A percentile compares a stretch with the other conserved stretches of the same genome.
phyloP scores from a whole-genome alignment of 768 basidiomycete genomes.

The Tubosaeta sp. region DNA sequence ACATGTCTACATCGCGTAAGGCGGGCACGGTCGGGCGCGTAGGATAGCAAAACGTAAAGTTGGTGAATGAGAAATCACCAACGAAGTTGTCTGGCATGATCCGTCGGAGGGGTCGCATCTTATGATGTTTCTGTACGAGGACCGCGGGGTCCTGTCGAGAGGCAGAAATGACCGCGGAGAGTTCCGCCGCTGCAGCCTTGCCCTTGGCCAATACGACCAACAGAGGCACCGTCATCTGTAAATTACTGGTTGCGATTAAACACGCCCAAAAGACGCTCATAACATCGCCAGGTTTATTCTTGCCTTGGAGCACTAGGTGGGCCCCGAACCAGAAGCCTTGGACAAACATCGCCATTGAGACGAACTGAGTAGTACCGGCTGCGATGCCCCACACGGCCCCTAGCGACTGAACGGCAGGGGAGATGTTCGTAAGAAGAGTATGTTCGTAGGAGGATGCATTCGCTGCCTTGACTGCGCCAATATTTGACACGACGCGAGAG shows the following conservation, averaged over 20 bases:
- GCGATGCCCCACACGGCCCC: conserved; percentile 75
- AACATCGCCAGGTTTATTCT: conserved; percentile 66
- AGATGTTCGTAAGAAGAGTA: conserved; percentile 43
- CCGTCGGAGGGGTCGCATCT: conserved; percentile 44
- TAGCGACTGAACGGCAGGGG: conserved; percentile 46
- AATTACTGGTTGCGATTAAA: conserved; percentile 80
- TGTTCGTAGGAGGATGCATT: conserved; percentile 65
- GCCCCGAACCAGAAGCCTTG: conserved; percentile 96
- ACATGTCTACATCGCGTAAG: conserved; percentile 56
- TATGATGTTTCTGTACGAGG: conserved; percentile 14
- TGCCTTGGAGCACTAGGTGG: conserved; percentile 78
- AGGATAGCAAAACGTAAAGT: conserved; percentile 70
- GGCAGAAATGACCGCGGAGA: conserved; percentile 16
- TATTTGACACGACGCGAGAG: conserved; percentile 70
- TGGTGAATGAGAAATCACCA: conserved; percentile 64
- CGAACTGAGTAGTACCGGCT: conserved; percentile 67
- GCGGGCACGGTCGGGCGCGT: conserved; percentile 61
- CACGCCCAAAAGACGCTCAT: conserved; percentile 99
- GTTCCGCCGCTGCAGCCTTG: conserved; percentile 42
- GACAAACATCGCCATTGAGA: conserved; percentile 90
- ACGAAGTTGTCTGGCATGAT: conserved; percentile 60
- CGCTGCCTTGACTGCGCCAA: conserved; percentile 91
- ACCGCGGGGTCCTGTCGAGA: conserved; percentile 35
- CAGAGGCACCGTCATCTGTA: conserved; percentile 85
- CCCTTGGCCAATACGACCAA: conserved; percentile 64